These are phyloP conservation scores for Rosa multiflora DNA, from an alignment of 306 rosid genomes.

Conservation along the genomic window DNA sequence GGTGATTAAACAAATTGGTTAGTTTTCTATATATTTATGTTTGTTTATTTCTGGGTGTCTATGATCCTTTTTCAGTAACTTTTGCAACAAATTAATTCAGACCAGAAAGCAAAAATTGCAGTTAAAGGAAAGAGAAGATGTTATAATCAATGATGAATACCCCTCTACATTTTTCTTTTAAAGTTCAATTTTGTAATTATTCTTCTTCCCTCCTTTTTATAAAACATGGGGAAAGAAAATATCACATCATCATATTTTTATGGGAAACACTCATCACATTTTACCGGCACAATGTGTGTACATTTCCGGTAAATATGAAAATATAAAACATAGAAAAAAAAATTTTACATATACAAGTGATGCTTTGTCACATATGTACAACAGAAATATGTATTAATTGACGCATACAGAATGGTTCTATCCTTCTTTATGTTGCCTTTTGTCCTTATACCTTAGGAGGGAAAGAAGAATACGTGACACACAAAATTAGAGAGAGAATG, in stretches of 20 bases:
- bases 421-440: not conserved
- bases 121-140: not conserved
- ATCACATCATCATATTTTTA: not conserved
- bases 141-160: not conserved
- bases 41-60: not conserved
- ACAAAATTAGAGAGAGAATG: not conserved
- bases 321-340: too few species aligned
- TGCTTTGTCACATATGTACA: not conserved
- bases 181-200: not conserved
- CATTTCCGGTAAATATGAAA: not conserved
- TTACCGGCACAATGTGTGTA: not conserved
- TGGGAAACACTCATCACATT: not conserved
- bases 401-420: not conserved
- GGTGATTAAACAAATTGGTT: not conserved
- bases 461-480: not conserved
- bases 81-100: not conserved
- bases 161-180: not conserved
- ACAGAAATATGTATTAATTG: not conserved
- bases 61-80: not conserved
- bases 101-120: not conserved
- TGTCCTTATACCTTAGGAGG: not conserved
- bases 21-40: not conserved
- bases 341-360: not conserved
- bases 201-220: constrained; percentile 4
- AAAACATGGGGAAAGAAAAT: not conserved